Evolutionary conservation across 1,284 basidiomycete species (phyloP).

Genomic region (Ceratobasidium sp.): DNA sequence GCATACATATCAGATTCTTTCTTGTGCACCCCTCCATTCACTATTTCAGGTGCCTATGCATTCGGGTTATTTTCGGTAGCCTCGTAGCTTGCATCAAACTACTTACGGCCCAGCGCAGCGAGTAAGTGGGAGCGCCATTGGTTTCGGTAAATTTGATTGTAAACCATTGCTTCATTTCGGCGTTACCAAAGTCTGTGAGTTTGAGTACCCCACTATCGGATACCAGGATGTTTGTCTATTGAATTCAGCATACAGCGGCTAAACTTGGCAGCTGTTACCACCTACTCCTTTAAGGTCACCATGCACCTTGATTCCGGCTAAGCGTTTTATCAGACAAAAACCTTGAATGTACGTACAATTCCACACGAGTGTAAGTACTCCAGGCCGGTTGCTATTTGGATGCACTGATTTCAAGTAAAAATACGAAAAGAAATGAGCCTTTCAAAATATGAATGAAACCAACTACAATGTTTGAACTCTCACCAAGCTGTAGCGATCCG

Average conservation of each 20-base stretch:
- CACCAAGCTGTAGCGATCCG: background rate
- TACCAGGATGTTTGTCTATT: background rate
- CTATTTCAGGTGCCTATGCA: conserved; percentile 4
- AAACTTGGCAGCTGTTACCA: background rate
- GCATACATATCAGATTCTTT: conserved; percentile 10
- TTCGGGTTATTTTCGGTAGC: background rate
- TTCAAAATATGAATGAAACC: background rate
- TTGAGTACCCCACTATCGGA: background rate
- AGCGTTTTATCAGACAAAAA: background rate
- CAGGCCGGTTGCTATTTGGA: background rate
- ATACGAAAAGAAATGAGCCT: too few relatives aligned
- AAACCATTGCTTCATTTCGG: background rate
- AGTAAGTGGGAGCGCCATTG: background rate
- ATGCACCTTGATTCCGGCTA: background rate
- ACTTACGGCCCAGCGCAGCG: background rate
- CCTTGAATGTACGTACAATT: background rate
- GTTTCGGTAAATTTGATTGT: conserved; percentile 12
- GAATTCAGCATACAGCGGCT: background rate
- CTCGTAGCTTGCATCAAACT: background rate
- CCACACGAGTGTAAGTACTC: background rate
- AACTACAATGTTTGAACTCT: background rate
- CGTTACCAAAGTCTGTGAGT: background rate
- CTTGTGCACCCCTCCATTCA: background rate
- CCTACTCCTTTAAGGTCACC: conserved; percentile 16
- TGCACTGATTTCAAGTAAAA: too few relatives aligned